Base-by-base conservation (phyloP, 1,284 basidiomycete species). In the Erythrobasidium hasegawianum region DNA sequence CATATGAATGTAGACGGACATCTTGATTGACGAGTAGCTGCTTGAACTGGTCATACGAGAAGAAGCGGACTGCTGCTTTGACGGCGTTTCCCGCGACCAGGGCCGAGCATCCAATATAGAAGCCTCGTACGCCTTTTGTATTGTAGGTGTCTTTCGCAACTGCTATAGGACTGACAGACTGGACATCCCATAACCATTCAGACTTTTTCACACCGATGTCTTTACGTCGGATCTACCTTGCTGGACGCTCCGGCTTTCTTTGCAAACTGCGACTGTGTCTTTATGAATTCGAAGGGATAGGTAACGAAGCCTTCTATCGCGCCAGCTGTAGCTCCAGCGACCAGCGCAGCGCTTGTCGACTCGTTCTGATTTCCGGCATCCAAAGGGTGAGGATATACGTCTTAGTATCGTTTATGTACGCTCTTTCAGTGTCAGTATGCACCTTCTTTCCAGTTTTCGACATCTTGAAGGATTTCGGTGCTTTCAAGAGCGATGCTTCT, bases 41-140 rank as follows among this genome's bases (percentile, higher is more conserved):
- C 80, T 98, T 97, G 81, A 95, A 95, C 76, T 88, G 84, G 76
- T 97, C 94, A 79, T 97, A 98, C 71, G 87, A 89, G 58, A 96
- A 84, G 78, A 98, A 98, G 27, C 95, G 83, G 49, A 98, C 93
- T 7, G 91, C 93, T 1, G 94, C 94, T 80, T 97, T 96, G 71
- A 84, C 77, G 0, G 91, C 84, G 76, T 96, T 96, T 3, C 93
- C 93, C n/a, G 90, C 81, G 2, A 95, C 84, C 20, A 96, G 82
- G 0, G 93, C 93, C 18, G 83, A 84, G 72, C 64, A 68, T 33
- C 73, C 72, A 5, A 69, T 69, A 69, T 79, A 79, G 68, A 79
- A 74, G 0, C 76, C 76, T 41, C 67, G 57, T 62, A 78, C 67
- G 10, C 78, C 78, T 43, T 74, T 71, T 38, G 73, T 73, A 14